Percentiles rank a stretch among this genome's conserved stretches.
Conservation (phyloP, 2,329 filamentous ascomycete genomes). For the Blastomyces parvus region DNA sequence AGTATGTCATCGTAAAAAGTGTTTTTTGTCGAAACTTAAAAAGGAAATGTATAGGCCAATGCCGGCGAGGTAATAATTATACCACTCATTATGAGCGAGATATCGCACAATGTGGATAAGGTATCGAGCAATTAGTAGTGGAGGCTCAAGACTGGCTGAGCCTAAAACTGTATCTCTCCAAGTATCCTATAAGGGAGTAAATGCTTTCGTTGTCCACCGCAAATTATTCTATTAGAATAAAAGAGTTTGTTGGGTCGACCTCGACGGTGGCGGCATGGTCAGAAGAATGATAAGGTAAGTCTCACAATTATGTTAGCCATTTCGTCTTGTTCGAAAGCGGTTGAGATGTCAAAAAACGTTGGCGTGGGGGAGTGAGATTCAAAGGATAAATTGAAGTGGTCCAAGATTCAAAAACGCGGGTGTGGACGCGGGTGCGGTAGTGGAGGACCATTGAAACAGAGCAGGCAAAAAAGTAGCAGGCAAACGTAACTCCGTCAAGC, state of each 20-base stretch:
- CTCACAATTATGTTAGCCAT: constrained; percentile 10
- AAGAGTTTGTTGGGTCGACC: not conserved
- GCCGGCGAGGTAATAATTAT: not conserved
- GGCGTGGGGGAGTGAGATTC: not conserved
- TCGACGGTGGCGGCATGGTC: constrained; percentile 1
- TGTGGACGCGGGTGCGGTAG: not conserved
- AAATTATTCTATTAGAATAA: not conserved
- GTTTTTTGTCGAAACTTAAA: constrained; percentile 2
- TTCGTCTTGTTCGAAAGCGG: constrained; percentile 8
- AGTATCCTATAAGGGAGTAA: not conserved
- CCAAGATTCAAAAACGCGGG: constrained; percentile 6
- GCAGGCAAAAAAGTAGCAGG: not conserved
- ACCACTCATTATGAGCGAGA: constrained; percentile 1
- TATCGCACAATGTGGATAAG: constrained; percentile 4
- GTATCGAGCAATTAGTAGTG: constrained; percentile 2
- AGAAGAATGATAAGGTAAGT: constrained; percentile 6
- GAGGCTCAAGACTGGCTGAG: not conserved
- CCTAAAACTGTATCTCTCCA: not conserved
- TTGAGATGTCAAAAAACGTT: constrained; percentile 9
- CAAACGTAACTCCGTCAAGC: constrained; percentile 17
- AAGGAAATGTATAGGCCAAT: not conserved
- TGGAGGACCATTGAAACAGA: not conserved
- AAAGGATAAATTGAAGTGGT: constrained; percentile 3
- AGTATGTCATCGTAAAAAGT: constrained; percentile 10
- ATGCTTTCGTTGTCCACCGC: constrained; percentile 5